Conservation (phyloP, 148 eudicot genomes). For the Fagopyrum homotropicum region DNA sequence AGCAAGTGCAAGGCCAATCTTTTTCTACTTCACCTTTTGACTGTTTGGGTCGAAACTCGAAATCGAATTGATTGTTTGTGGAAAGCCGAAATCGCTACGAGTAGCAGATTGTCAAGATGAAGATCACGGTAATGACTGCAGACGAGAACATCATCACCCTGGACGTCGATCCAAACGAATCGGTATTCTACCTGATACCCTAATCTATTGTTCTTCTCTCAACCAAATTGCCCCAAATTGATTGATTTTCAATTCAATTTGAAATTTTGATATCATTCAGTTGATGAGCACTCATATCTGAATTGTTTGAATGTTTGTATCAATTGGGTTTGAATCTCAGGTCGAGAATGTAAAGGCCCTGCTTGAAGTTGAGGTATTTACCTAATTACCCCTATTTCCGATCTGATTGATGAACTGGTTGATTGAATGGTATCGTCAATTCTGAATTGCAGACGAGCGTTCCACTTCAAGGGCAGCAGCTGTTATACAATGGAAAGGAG, state of each 20-base stretch:
- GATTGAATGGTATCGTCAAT: background rate
- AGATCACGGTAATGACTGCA: slow-evolving; percentile 77
- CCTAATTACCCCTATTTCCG: background rate
- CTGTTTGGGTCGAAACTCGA: background rate
- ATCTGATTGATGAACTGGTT: background rate
- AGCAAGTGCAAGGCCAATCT: background rate
- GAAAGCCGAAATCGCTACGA: background rate
- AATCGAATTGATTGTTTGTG: background rate
- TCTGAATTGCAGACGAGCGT: slow-evolving; percentile 51
- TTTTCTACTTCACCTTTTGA: background rate
- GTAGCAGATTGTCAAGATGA: slow-evolving; percentile 37
- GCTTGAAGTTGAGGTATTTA: slow-evolving; percentile 84
- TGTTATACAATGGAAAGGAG: slow-evolving; percentile 82
- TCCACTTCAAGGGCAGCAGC: slow-evolving; percentile 72
- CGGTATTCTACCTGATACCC: slow-evolving; percentile 30
- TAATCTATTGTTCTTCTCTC: slow-evolving; percentile 28
- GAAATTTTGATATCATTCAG: background rate
- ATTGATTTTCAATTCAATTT: background rate
- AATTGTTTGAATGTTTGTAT: background rate
- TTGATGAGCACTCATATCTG: background rate
- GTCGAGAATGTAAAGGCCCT: slow-evolving; percentile 95
- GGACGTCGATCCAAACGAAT: slow-evolving; percentile 83
- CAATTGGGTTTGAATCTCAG: slow-evolving; percentile 27
- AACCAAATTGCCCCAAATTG: background rate
- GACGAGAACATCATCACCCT: slow-evolving; percentile 73